These are phyloP conservation scores for Austroboletus novae-zelandiae DNA, from an alignment of 1,284 basidiomycete genomes.

Conservation along the genomic window DNA sequence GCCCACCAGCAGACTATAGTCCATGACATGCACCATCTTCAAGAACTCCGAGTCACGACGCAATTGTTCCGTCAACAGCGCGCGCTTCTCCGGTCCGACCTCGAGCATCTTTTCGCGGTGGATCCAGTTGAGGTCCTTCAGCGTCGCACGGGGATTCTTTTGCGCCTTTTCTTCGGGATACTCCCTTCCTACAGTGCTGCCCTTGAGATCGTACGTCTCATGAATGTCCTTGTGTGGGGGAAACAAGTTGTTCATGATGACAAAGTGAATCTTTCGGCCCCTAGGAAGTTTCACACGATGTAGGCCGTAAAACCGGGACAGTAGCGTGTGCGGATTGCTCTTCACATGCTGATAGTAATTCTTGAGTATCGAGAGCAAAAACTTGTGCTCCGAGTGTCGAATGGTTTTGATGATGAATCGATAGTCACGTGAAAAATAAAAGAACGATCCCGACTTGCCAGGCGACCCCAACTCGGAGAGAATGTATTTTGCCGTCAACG, in stretches of 20 bases:
- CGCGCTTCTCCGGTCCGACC: conserved; percentile 92
- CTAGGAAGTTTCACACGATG: conserved; percentile 96
- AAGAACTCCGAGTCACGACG: conserved; percentile 85
- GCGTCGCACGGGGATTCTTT: conserved; percentile 80
- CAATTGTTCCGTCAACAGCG: conserved; percentile 87
- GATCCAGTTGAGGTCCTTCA: conserved; percentile 98
- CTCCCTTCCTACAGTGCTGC: conserved; percentile 86
- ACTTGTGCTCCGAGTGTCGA: conserved; percentile 92
- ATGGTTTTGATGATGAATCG: conserved; percentile 99
- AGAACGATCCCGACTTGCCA: conserved; percentile 97
- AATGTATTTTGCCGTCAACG: conserved; percentile 96
- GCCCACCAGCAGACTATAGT: conserved; percentile 93
- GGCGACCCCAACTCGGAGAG: conserved; percentile 98
- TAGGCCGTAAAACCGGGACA: conserved; percentile 94
- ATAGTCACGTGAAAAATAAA: conserved; percentile 99
- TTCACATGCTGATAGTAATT: conserved; percentile 88
- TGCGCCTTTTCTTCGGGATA: conserved; percentile 85
- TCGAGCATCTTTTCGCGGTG: conserved; percentile 76
- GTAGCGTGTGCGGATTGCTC: conserved; percentile 89
- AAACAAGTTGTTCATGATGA: conserved; percentile 99
- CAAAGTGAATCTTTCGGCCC: conserved; percentile 96
- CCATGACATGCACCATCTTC: conserved; percentile 87
- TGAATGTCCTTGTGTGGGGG: conserved; percentile 97
- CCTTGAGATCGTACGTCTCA: conserved; percentile 97
- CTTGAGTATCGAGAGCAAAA: conserved; percentile 82